Evolutionary conservation across 371 early-diverging fungal species (phyloP), one percentile per base, ranked within the genome.

Genomic region (Actinomortierella wolfii): DNA sequence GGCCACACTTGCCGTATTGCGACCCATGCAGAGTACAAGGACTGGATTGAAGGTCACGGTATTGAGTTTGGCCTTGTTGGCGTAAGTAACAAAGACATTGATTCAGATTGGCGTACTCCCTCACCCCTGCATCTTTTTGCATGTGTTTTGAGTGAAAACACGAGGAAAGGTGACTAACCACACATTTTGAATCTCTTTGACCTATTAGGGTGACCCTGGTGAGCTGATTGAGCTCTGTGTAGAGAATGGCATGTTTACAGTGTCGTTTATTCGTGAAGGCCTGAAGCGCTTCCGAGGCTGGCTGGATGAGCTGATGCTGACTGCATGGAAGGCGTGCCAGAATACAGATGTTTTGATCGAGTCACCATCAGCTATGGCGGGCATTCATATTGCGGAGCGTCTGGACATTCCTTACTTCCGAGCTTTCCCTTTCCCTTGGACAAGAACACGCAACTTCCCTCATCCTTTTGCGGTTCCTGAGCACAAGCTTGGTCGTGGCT

Each of bases 381-480:
- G 93, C 14, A 73, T 90, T 39, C 93, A 94, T 67, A 86, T 91
- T 75, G 92, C 93, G 1, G 93, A 94, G 66, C 82, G 80, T 58
- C 76, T 92, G 25, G 79, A 78, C 17, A 83, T 93, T 8, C 91
- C 92, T 2, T 91, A 86, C 56, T 91, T 90, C 65, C 61, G 87
- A 29, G 83, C 90, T 7, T 89, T 94, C 63, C 84, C 92, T 6
- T 90, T 92, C 89, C 92, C 91, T 5, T 92, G 92, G 94, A 90
- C 92, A 34, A 76, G 90, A n/a, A 94, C 93, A 8, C 70, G 87
- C 4, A 80, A 82, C 1, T 94, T 89, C 64, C 92, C 93, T 18
- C 94, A 94, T 61, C 93, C 94, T 1, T 90, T 92, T 63, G 91
- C 91, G 2, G 89, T 90, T 1, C 88, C 82, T 0, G 84, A 81